phyloP scores from a whole-genome alignment of 495 filamentous ascomycete genomes.

The Chaetomium cochliodes region DNA sequence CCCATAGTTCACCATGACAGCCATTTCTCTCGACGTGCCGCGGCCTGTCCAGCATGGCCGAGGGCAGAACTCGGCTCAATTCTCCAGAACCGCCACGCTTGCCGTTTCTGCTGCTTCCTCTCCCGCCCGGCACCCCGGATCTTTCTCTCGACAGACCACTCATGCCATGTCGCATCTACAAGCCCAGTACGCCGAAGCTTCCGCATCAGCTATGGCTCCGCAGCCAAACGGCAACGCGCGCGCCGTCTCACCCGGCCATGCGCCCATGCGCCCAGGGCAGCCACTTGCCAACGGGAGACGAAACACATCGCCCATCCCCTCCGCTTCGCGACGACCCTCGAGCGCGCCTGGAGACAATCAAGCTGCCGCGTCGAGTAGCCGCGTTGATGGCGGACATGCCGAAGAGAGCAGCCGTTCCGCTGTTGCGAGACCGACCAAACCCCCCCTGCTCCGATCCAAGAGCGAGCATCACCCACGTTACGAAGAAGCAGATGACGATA shows the following conservation, averaged over 20 bases:
- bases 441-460: constrained; percentile 63
- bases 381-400: constrained; percentile 25
- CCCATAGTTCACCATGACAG: constrained; percentile 34
- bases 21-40: constrained; percentile 30
- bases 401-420: constrained; percentile 30
- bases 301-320: constrained; percentile 11
- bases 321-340: constrained; percentile 32
- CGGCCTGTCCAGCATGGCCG: constrained; percentile 22
- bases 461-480: constrained; percentile 64
- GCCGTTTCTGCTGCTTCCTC: constrained; percentile 23
- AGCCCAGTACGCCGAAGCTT: constrained; percentile 28
- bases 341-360: constrained; percentile 37
- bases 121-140: constrained; percentile 20
- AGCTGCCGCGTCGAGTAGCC: constrained; percentile 6
- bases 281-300: constrained; percentile 19
- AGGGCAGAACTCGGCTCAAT: constrained; percentile 22
- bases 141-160: constrained; percentile 24
- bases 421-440: constrained; percentile 46
- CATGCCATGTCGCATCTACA: constrained; percentile 30
- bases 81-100: constrained; percentile 18
- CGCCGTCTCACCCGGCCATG: constrained; percentile 4
- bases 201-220: constrained; percentile 7
- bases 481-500: constrained; percentile 38
- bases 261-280: constrained; percentile 10
- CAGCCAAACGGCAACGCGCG: constrained; percentile 16